Conservation (phyloP, 1,139 yeast species). For the Suhomyces maxii region DNA sequence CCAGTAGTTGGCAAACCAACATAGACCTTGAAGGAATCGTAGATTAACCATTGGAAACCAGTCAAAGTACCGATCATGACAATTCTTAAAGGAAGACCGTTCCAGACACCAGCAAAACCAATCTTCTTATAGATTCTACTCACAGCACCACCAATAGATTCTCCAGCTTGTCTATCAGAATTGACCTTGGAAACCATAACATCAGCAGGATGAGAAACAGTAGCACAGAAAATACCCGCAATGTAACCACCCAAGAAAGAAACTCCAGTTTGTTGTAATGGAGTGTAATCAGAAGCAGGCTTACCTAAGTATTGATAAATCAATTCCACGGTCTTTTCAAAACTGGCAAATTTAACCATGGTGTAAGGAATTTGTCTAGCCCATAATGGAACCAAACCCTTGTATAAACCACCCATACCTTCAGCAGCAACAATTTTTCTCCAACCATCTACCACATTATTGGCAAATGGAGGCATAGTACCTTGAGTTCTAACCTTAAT, state of each 20-base stretch:
- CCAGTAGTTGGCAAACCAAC: slow-evolving; percentile 93
- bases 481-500: slow-evolving; percentile 93
- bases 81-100: slow-evolving; percentile 90
- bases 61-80: slow-evolving; percentile 96
- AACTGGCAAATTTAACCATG: slow-evolving; percentile 92
- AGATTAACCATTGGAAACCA: slow-evolving; percentile 93
- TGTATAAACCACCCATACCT: slow-evolving; percentile 74
- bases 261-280: slow-evolving; percentile 83
- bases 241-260: slow-evolving; percentile 92
- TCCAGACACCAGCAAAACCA: slow-evolving; percentile 91
- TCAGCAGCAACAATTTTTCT: slow-evolving; percentile 62
- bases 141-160: slow-evolving; percentile 65
- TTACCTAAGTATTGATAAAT: slow-evolving; percentile 58
- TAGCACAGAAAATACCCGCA: slow-evolving; percentile 94
- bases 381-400: slow-evolving; percentile 90
- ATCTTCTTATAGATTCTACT: slow-evolving; percentile 73
- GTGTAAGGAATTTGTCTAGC: slow-evolving; percentile 94
- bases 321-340: slow-evolving; percentile 80
- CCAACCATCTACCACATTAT: slow-evolving; percentile 64
- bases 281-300: slow-evolving; percentile 39
- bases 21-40: slow-evolving; percentile 89
- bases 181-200: slow-evolving; percentile 94
- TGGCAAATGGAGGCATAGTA: slow-evolving; percentile 79
- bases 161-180: slow-evolving; percentile 67
- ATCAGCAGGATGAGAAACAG: slow-evolving; percentile 95